Percentiles rank a stretch among this genome's conserved stretches.
phyloP scores from a whole-genome alignment of 805 yeast genomes.

The Cephaloascus albidus region DNA sequence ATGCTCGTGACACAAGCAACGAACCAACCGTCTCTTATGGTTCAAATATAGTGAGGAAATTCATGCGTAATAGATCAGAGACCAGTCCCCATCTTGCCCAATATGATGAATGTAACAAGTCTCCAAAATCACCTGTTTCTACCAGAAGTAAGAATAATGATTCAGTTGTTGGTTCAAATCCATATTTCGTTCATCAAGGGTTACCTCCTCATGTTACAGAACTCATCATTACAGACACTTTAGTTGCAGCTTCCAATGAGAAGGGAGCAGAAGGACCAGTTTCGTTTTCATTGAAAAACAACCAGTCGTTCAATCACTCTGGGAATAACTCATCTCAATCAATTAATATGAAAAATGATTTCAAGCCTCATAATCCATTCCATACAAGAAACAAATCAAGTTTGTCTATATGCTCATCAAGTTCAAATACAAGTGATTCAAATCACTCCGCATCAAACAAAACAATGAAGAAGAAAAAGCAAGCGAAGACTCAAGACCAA shows the following conservation, averaged over 20 bases:
- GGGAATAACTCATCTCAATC: background rate
- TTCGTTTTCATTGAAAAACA: constrained; percentile 19
- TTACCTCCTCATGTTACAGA: constrained; percentile 39
- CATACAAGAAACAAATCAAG: background rate
- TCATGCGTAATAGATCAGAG: constrained; percentile 10
- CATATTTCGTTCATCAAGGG: constrained; percentile 52
- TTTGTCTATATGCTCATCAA: background rate
- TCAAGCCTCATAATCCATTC: background rate
- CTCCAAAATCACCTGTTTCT: constrained; percentile 15
- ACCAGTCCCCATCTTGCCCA: constrained; percentile 8
- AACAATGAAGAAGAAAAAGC: background rate
- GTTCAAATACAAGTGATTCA: background rate
- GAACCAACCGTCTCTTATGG: background rate
- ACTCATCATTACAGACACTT: background rate
- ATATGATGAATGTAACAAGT: background rate
- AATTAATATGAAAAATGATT: background rate
- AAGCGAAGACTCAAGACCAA: constrained; percentile 1
- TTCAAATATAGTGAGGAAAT: constrained; percentile 5
- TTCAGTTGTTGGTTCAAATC: constrained; percentile 15
- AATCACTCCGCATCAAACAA: no score
- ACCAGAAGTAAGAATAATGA: constrained; percentile 8
- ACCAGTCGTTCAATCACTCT: constrained; percentile 11
- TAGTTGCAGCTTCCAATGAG: constrained; percentile 1
- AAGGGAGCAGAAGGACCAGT: constrained; percentile 2
- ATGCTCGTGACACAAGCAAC: no score